Evolutionary conservation across 768 basidiomycete genomes (phyloP).

Genomic region (Suillus ampliporus): DNA sequence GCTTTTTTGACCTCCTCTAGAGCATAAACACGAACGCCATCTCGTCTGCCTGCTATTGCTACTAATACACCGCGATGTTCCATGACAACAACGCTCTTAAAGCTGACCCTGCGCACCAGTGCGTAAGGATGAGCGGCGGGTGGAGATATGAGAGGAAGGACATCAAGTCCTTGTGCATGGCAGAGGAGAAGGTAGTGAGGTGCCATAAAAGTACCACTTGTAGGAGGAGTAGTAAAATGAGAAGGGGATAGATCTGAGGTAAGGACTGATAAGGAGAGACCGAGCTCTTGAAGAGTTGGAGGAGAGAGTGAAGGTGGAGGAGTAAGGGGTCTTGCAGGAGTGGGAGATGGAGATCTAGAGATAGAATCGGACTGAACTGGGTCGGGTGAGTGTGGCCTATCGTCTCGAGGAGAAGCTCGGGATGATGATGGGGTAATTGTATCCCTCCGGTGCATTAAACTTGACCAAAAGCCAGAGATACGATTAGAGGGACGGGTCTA

Average conservation of each 20-base stretch:
- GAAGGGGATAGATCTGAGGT: slow-evolving; percentile 74
- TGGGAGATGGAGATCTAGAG: slow-evolving; percentile 63
- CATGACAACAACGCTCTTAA: slow-evolving; percentile 91
- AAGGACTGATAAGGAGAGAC: slow-evolving; percentile 69
- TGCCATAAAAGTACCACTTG: slow-evolving; percentile 77
- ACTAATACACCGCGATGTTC: slow-evolving; percentile 91
- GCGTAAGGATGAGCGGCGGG: slow-evolving; percentile 81
- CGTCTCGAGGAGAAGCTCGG: slow-evolving; percentile 40
- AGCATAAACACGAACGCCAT: slow-evolving; percentile 88
- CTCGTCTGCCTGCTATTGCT: slow-evolving; percentile 84
- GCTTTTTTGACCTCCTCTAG: slow-evolving; percentile 86
- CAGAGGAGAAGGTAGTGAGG: slow-evolving; percentile 86
- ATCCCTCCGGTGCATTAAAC: slow-evolving; percentile 77
- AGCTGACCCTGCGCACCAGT: slow-evolving; percentile 78
- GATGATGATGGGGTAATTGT: slow-evolving; percentile 34
- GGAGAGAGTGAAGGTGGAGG: slow-evolving; percentile 77
- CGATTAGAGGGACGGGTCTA: slow-evolving; percentile 71
- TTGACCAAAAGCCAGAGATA: slow-evolving; percentile 85
- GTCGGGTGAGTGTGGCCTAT: slow-evolving; percentile 28
- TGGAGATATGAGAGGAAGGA: slow-evolving; percentile 78
- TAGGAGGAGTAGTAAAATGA: slow-evolving; percentile 78
- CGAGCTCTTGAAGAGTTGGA: slow-evolving; percentile 76
- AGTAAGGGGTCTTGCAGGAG: slow-evolving; percentile 57
- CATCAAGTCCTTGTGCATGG: slow-evolving; percentile 85
- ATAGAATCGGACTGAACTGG: slow-evolving; percentile 38